Percentiles rank a stretch among this genome's conserved stretches.
Evolutionary conservation across 805 yeast genomes (phyloP).

Genomic region (Cyberlindnera americana): DNA sequence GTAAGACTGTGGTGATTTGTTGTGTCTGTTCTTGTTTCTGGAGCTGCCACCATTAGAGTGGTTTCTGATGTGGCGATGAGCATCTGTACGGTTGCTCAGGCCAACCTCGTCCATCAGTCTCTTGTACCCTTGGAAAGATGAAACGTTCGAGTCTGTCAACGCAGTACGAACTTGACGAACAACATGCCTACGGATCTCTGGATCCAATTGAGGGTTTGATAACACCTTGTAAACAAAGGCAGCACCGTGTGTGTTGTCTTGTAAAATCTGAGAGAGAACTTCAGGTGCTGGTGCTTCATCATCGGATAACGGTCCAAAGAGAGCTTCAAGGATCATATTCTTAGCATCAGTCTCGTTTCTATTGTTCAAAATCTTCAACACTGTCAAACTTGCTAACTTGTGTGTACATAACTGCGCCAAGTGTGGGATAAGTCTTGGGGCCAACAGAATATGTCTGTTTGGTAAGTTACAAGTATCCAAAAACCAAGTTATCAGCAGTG

Average conservation of each 20-base stretch:
- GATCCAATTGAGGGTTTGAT: conserved; percentile 65
- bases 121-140: conserved; percentile 67
- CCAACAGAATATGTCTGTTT: conserved; percentile 61
- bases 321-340: conserved; percentile 54
- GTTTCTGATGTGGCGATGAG: conserved; percentile 23
- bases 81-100: conserved; percentile 30
- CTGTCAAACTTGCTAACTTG: conserved; percentile 79
- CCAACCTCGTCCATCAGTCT: conserved; percentile 93
- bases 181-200: conserved; percentile 53
- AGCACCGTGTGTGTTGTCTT: conserved; percentile 67
- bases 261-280: conserved; percentile 54
- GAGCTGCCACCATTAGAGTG: conserved; percentile 23
- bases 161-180: conserved; percentile 59
- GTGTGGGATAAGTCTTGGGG: conserved; percentile 57
- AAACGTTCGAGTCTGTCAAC: conserved; percentile 54
- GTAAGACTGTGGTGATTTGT: conserved; percentile 20
- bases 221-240: conserved; percentile 77
- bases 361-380: conserved; percentile 71
- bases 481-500: conserved; percentile 88
- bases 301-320: conserved; percentile 55
- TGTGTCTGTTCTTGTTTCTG: conserved; percentile 18
- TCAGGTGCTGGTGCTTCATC: conserved; percentile 29
- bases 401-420: conserved; percentile 67
- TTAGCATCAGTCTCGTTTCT: conserved; percentile 63
- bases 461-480: conserved; percentile 76